These are phyloP conservation scores for Aureobasidium pullulans DNA, from an alignment of 2,329 filamentous ascomycete genomes.

Conservation along the genomic window DNA sequence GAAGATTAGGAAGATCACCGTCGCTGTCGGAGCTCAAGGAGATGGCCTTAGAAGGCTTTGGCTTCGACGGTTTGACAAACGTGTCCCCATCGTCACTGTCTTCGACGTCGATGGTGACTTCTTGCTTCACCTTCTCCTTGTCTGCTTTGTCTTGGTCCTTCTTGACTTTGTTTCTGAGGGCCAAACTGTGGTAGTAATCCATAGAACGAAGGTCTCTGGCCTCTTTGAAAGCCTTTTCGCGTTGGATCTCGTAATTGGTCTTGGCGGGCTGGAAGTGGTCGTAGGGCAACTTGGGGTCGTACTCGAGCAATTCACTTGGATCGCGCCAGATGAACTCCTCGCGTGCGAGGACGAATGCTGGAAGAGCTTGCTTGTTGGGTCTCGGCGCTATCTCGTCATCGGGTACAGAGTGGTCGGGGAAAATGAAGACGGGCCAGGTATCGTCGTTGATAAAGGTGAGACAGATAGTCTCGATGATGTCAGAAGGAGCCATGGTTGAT, in stretches of 20 bases:
- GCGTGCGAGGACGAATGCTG: neutral
- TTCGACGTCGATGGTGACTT: neutral
- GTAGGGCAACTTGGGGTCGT: neutral
- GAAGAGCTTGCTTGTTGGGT: neutral
- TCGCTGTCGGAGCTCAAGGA: neutral
- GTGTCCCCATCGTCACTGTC: neutral
- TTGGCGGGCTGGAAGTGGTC: neutral
- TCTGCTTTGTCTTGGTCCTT: neutral
- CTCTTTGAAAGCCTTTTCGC: neutral
- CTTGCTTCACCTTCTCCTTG: neutral
- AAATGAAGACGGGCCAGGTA: neutral
- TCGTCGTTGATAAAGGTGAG: neutral
- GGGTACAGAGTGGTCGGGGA: slow-evolving; percentile 2
- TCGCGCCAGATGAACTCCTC: neutral
- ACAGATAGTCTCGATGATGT: neutral
- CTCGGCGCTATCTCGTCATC: neutral
- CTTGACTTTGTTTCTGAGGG: neutral
- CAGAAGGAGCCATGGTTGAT: neutral
- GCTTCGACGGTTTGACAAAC: too few relatives aligned
- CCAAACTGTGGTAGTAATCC: neutral
- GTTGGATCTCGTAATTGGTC: neutral
- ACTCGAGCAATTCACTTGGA: neutral
- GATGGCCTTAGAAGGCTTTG: neutral
- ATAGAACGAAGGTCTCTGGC: neutral
- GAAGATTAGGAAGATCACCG: neutral